phyloP scores from a whole-genome alignment of 1,284 basidiomycete species.

The Apiotrichum porosum region DNA sequence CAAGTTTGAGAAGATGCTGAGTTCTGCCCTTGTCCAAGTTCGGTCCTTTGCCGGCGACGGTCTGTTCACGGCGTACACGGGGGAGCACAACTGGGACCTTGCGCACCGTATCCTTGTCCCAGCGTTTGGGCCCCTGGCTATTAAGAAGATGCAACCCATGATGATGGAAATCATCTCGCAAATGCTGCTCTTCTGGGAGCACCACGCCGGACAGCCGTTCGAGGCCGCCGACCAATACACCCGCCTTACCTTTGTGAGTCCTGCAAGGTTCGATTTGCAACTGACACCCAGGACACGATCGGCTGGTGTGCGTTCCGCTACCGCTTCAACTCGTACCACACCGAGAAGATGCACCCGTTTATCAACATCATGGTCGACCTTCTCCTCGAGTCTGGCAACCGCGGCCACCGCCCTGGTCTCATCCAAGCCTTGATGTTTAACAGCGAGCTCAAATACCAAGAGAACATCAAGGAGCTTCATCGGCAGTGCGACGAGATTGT shows the following conservation, averaged over 20 bases:
- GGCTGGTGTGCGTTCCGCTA: slow-evolving; percentile 49
- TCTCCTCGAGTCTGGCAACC: slow-evolving; percentile 6
- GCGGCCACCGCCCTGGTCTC: slow-evolving; percentile 3
- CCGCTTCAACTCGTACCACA: slow-evolving; percentile 39
- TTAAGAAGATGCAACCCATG: slow-evolving; percentile 52
- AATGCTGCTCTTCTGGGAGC: slow-evolving; percentile 41
- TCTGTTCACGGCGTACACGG: slow-evolving; percentile 44
- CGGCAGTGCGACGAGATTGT: slow-evolving; percentile 18
- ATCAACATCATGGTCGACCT: slow-evolving; percentile 32
- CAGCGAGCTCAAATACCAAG: slow-evolving; percentile 6
- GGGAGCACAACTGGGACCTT: slow-evolving; percentile 53
- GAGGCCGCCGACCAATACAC: slow-evolving; percentile 17
- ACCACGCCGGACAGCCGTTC: slow-evolving; percentile 17
- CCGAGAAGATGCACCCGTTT: slow-evolving; percentile 50
- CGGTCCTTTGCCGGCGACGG: slow-evolving; percentile 53
- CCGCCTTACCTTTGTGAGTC: slow-evolving; percentile 13
- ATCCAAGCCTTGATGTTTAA: slow-evolving; percentile 4
- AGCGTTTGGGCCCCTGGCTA: slow-evolving; percentile 53
- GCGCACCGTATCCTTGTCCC: slow-evolving; percentile 57
- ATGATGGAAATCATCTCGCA: slow-evolving; percentile 55
- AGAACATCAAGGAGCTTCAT: slow-evolving; percentile 10
- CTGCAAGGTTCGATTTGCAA: too few species aligned
- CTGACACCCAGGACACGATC: slow-evolving; percentile 22
- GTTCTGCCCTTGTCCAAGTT: slow-evolving; percentile 47
- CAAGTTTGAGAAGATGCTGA: slow-evolving; percentile 51